These are phyloP conservation scores for Kickxella alabastrina DNA, from an alignment of 192 early-diverging fungal species.

Conservation along the genomic window DNA sequence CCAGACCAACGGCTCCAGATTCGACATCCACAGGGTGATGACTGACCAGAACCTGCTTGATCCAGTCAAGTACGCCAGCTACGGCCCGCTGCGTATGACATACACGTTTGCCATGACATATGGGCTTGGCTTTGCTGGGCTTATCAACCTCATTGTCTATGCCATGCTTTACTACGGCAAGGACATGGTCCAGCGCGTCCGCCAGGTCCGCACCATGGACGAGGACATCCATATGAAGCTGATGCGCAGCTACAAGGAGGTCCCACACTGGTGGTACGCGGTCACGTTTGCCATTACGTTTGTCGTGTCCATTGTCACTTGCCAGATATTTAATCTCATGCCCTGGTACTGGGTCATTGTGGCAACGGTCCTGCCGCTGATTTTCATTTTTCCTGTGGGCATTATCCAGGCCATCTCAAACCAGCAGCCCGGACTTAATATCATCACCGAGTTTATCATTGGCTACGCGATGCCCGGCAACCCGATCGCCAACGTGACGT, in stretches of 20 bases:
- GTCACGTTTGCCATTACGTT: constrained; percentile 40
- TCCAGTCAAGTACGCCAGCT: constrained; percentile 52
- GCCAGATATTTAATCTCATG: constrained; percentile 46
- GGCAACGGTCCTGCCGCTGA: constrained; percentile 53
- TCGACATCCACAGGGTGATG: constrained; percentile 58
- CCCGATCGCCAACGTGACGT: constrained; percentile 76
- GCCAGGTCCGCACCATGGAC: constrained; percentile 54
- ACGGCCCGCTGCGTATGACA: constrained; percentile 65
- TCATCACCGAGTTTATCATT: constrained; percentile 81
- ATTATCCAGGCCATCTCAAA: constrained; percentile 77
- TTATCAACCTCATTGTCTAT: constrained; percentile 66
- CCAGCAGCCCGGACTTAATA: constrained; percentile 70
- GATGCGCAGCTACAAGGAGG: constrained; percentile 71
- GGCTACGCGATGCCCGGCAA: constrained; percentile 74
- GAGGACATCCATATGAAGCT: constrained; percentile 73
- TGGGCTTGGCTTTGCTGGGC: constrained; percentile 61
- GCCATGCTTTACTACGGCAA: constrained; percentile 62
- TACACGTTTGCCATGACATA: constrained; percentile 68
- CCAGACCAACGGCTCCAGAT: constrained; percentile 53
- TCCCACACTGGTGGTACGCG: constrained; percentile 75
- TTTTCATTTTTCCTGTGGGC: constrained; percentile 78
- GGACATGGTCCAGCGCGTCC: constrained; percentile 61
- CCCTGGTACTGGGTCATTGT: constrained; percentile 74
- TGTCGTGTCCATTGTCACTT: constrained; percentile 35
- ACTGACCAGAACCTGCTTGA: constrained; percentile 55